Evolutionary conservation across 352 stramenopile genomes (phyloP), one percentile per base, ranked within the genome.

Genomic region (Paralagenidium karlingii): DNA sequence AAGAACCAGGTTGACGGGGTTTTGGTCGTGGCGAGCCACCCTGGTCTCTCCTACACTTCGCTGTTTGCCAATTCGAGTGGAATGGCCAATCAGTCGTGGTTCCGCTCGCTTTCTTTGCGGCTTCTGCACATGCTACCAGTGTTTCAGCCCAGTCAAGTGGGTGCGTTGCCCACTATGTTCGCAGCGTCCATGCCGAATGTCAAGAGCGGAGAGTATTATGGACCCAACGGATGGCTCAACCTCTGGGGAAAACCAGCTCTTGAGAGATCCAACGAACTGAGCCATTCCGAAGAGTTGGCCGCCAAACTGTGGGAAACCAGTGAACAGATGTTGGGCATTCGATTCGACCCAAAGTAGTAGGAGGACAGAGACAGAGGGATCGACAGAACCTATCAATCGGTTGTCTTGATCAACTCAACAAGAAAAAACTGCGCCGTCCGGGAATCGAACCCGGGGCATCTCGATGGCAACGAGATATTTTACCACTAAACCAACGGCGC

Each of bases 141-240:
- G 27, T 61, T 77, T 27, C 68, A 81, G 48, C 60, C 51, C 16
- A 36, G 51, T 5, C 33, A 58, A 42, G 57, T 75, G 42, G 66
- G 69, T 3, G 54, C 44, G 3, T 55, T 83, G 11, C 59, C 64
- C 5, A 75, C 64, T 41, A 34, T 83, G 34, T 81, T 70, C 34
- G 69, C 62, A 22, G 67, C 64, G 16, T 71, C 62, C 0, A 42
- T 49, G 25, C 47, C 59, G 18, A 48, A 28, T 18, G 65, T 80
- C 19, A 38, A 59, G 8, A 58, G 60, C 13, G 65, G 60, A 5
- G 52, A 82, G 10, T 80, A 60, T 28, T 75, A 70, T 31, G 68
- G 65, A 3, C 68, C 68, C 2, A 56, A 69, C 18, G 60, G 65
- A 3, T 66, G 66, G 30, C 25, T 62, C 8, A 50, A 53, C 13